Conservation (phyloP, 78 protist genomes). For the Dictyostelium discoideum region dicty_2.7 NC_007089.4:3720001-3720500, state of each 20-base stretch:
- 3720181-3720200: conserved; percentile 21
- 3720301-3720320: conserved; percentile 66
- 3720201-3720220: conserved; percentile 34
- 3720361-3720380: no score
- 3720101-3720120: conserved; percentile 7
- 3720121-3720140: conserved; percentile 20
- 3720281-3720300: conserved; percentile 39
- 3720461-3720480: conserved; percentile 28
- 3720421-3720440: conserved; percentile 1
- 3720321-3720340: no score
- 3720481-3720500: conserved; percentile 7
- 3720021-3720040: conserved; percentile 52
- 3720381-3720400: no score
- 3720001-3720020: conserved; percentile 58
- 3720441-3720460: conserved; percentile 1
- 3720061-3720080: conserved; percentile 47
- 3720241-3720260: neutral
- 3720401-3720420: conserved; percentile 42
- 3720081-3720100: conserved; percentile 38
- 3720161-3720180: conserved; percentile 33
- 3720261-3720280: conserved; percentile 44
- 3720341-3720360: no score
- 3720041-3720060: conserved; percentile 16
- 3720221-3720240: conserved; percentile 44
- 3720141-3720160: conserved; percentile 39